Evolutionary conservation across 2,329 filamentous ascomycete genomes (phyloP).

Genomic region (Alternaria hordeiaustralica): DNA sequence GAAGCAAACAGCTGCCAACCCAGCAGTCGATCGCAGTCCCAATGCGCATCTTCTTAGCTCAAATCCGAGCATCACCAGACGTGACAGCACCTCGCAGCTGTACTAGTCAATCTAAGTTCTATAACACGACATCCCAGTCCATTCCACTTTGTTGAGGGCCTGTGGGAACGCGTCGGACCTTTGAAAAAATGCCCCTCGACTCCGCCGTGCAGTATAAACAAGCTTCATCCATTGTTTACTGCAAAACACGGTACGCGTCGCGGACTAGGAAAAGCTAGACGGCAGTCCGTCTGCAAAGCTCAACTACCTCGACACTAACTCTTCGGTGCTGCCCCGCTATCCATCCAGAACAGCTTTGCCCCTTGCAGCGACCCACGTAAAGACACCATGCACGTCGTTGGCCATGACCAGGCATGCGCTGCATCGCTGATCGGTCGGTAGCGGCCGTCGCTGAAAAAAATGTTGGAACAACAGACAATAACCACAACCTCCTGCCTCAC

Average conservation of each 20-base stretch:
- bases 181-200: neutral
- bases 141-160: neutral
- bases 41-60: neutral
- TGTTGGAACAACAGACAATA: neutral
- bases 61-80: neutral
- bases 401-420: neutral
- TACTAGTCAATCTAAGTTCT: neutral
- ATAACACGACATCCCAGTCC: neutral
- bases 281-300: slow-evolving; percentile 1
- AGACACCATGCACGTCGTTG: slow-evolving; percentile 1
- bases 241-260: slow-evolving; percentile 1
- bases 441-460: slow-evolving; percentile 29
- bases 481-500: neutral
- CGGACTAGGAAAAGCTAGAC: slow-evolving; percentile 4
- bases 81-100: neutral
- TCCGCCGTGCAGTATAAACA: neutral
- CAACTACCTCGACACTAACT: neutral
- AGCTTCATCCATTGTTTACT: neutral
- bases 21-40: neutral
- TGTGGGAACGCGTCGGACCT: neutral
- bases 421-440: slow-evolving; percentile 29
- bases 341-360: slow-evolving; percentile 28
- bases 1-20: slow-evolving; percentile 8
- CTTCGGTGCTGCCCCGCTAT: slow-evolving; percentile 12
- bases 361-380: slow-evolving; percentile 23